Percentiles rank a stretch among this genome's conserved stretches.
These are phyloP conservation scores for Harringtonia lauricola DNA, from an alignment of 2,329 filamentous ascomycete genomes.

Conservation along the genomic window DNA sequence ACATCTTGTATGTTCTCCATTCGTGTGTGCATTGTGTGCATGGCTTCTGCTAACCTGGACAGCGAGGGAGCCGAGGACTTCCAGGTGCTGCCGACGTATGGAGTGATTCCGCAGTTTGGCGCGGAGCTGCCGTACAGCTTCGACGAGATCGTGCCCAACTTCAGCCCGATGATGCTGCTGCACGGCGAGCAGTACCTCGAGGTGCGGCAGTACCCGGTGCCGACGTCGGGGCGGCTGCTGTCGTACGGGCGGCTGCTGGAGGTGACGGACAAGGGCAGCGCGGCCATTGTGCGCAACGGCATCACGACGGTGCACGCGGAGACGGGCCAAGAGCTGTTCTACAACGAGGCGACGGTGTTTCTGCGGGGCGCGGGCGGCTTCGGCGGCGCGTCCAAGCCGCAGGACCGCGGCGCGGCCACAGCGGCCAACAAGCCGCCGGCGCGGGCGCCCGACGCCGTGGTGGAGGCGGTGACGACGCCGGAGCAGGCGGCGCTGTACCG, in stretches of 20 bases:
- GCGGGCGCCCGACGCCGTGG: constrained; percentile 66
- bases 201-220: constrained; percentile 82
- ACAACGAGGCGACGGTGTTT: constrained; percentile 93
- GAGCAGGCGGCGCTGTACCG: constrained; percentile 93
- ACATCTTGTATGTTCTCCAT: constrained; percentile 53
- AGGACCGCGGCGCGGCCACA: constrained; percentile 69
- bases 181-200: constrained; percentile 99
- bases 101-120: constrained; percentile 90
- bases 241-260: constrained; percentile 77
- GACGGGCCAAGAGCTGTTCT: constrained; percentile 85
- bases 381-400: constrained; percentile 66
- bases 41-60: neutral
- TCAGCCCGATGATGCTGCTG: constrained; percentile 95
- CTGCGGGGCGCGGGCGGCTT: constrained; percentile 87
- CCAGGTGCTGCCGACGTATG: constrained; percentile 89
- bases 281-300: constrained; percentile 71
- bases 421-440: constrained; percentile 65
- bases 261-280: constrained; percentile 90
- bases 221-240: constrained; percentile 66
- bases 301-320: constrained; percentile 75
- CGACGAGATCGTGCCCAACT: constrained; percentile 82
- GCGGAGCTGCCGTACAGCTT: constrained; percentile 70
- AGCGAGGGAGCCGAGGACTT: constrained; percentile 81
- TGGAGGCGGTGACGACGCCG: constrained; percentile 76
- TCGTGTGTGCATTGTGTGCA: neutral